A percentile compares a stretch with the other conserved stretches of the same genome.
Evolutionary conservation across 2,329 filamentous ascomycete genomes (phyloP).

Genomic region (Boeremia lycopersici): DNA sequence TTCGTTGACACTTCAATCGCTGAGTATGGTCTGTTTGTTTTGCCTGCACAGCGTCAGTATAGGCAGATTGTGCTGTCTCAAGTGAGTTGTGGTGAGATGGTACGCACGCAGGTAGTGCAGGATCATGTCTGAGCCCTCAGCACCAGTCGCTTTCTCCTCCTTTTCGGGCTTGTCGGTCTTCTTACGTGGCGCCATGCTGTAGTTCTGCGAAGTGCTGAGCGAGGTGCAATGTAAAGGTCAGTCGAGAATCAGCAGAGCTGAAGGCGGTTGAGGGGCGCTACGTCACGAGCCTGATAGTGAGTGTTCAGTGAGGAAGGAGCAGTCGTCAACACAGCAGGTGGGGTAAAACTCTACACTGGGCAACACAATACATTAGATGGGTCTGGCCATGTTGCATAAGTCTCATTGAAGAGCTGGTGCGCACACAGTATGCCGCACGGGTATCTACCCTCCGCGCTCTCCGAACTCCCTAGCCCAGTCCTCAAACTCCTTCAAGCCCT

Average conservation of each 20-base stretch:
- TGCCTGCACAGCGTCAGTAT: slow-evolving; percentile 41
- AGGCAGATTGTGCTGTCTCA: background rate
- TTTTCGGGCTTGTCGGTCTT: slow-evolving; percentile 42
- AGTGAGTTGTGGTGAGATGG: slow-evolving; percentile 1
- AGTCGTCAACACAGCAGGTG: slow-evolving; percentile 13
- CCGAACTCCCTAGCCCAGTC: slow-evolving; percentile 94
- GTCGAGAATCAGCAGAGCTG: background rate
- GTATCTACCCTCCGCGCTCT: slow-evolving; percentile 78
- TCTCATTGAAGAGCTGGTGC: background rate
- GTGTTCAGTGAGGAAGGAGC: slow-evolving; percentile 10
- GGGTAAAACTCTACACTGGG: background rate
- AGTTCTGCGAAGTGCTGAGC: background rate
- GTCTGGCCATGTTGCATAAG: background rate
- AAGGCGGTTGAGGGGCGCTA: background rate
- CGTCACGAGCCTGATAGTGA: background rate
- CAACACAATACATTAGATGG: background rate
- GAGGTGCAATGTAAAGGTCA: background rate
- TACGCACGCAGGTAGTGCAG: slow-evolving; percentile 58
- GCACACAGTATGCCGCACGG: background rate
- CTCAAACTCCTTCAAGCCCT: slow-evolving; percentile 86
- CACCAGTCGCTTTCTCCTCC: slow-evolving; percentile 37
- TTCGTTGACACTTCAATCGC: slow-evolving; percentile 66
- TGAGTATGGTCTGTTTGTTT: slow-evolving; percentile 62
- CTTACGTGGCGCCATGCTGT: slow-evolving; percentile 46
- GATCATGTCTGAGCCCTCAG: slow-evolving; percentile 52